Evolutionary conservation across 805 yeast genomes (phyloP).

Genomic region (Nakazawaea ambrosiae): DNA sequence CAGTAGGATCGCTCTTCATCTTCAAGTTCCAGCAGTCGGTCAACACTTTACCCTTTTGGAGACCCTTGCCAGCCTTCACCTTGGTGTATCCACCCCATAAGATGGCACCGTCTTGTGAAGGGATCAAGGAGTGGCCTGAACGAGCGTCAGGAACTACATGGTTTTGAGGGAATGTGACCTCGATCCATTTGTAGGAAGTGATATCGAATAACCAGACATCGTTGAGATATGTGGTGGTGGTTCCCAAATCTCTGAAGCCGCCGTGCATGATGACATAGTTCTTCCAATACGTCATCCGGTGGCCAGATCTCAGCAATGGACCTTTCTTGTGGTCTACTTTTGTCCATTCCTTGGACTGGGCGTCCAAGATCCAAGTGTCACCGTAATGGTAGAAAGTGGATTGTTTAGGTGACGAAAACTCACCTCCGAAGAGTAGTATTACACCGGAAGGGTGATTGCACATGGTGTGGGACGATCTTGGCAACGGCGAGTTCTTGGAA

Average conservation of each 20-base stretch:
- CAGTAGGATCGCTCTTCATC: slow-evolving; percentile 77
- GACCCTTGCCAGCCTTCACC: slow-evolving; percentile 81
- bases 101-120: slow-evolving; percentile 74
- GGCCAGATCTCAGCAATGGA: slow-evolving; percentile 89
- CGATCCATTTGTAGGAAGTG: slow-evolving; percentile 84
- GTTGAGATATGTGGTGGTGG: slow-evolving; percentile 71
- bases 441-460: slow-evolving; percentile 89
- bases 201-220: slow-evolving; percentile 94
- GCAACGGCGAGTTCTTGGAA: slow-evolving; percentile 85
- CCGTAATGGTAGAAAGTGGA: slow-evolving; percentile 93
- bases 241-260: slow-evolving; percentile 87
- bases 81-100: slow-evolving; percentile 93
- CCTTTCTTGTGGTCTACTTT: slow-evolving; percentile 70
- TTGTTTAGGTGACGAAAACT: slow-evolving; percentile 93
- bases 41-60: slow-evolving; percentile 85
- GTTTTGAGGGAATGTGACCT: slow-evolving; percentile 78
- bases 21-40: slow-evolving; percentile 81
- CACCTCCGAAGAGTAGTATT: slow-evolving; percentile 88
- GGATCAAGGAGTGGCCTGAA: slow-evolving; percentile 85
- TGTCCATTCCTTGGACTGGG: slow-evolving; percentile 81
- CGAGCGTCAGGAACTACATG: slow-evolving; percentile 84
- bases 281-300: slow-evolving; percentile 86
- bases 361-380: slow-evolving; percentile 91
- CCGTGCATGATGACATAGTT: slow-evolving; percentile 82
- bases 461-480: slow-evolving; percentile 91